Conservation (phyloP, 2,329 filamentous ascomycete species). For the Colletotrichum magnum region DNA sequence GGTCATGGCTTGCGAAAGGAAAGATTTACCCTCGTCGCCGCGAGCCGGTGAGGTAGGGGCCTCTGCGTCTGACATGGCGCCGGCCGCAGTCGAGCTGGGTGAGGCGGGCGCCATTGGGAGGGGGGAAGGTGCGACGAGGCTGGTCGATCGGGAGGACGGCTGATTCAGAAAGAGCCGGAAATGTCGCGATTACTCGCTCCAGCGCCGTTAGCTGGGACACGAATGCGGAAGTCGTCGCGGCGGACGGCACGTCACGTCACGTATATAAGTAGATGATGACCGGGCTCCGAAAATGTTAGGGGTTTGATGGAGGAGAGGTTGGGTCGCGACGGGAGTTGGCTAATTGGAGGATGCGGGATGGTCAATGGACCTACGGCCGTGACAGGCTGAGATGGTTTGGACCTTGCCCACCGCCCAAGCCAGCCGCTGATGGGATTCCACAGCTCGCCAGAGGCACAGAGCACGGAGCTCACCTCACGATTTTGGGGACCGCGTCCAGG, state of each 20-base stretch:
- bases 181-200: conserved; percentile 26
- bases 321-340: conserved; percentile 6
- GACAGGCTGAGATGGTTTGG: conserved; percentile 28
- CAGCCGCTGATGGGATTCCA: conserved; percentile 34
- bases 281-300: conserved; percentile 1
- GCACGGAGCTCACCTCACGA: conserved; percentile 40
- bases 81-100: conserved; percentile 52
- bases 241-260: conserved; percentile 12
- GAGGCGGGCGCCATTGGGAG: conserved; percentile 54
- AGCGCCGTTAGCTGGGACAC: conserved; percentile 21
- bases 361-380: conserved; percentile 13
- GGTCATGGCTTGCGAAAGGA: conserved; percentile 59
- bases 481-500: conserved; percentile 39
- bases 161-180: conserved; percentile 29
- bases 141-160: conserved; percentile 26
- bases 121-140: conserved; percentile 10
- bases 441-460: conserved; percentile 31
- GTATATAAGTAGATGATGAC: conserved; percentile 8
- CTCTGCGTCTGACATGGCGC: conserved; percentile 62
- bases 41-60: conserved; percentile 61
- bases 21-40: conserved; percentile 59
- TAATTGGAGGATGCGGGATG: conserved; percentile 20
- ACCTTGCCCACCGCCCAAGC: conserved; percentile 38
- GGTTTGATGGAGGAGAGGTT: conserved; percentile 1
- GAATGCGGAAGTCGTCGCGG: conserved; percentile 25